Conservation (phyloP, 495 filamentous ascomycete genomes). For the Chaetomidium leptoderma region DNA sequence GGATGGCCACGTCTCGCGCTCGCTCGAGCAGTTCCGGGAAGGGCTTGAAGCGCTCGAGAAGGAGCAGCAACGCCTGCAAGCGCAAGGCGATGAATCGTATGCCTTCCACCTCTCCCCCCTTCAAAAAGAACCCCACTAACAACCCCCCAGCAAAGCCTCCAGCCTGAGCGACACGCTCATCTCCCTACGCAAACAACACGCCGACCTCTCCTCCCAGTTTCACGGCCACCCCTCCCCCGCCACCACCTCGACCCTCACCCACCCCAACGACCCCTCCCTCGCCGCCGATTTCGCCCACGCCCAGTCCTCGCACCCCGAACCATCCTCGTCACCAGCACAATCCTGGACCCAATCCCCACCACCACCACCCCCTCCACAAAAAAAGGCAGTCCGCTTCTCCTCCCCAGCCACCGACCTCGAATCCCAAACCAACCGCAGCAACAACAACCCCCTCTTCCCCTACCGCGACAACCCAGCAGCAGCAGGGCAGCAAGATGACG, state of each 20-base stretch:
- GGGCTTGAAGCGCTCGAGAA: conserved; percentile 72
- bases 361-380: conserved; percentile 37
- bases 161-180: conserved; percentile 47
- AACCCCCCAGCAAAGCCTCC: conserved; percentile 39
- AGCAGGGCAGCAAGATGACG: no score
- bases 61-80: conserved; percentile 58
- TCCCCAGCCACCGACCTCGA: conserved; percentile 44
- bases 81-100: conserved; percentile 56
- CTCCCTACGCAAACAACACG: conserved; percentile 54
- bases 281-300: conserved; percentile 64
- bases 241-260: conserved; percentile 47
- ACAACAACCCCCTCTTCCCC: conserved; percentile 53
- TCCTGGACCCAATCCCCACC: conserved; percentile 33
- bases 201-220: conserved; percentile 56
- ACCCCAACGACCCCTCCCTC: conserved; percentile 65
- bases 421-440: conserved; percentile 30
- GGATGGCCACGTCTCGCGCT: conserved; percentile 84
- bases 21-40: conserved; percentile 77
- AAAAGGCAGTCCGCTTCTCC: conserved; percentile 84
- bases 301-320: conserved; percentile 37
- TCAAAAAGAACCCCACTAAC: conserved; percentile 5
- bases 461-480: conserved; percentile 51
- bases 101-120: conserved; percentile 15
- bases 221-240: conserved; percentile 53
- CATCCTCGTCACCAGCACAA: conserved; percentile 37